Percentiles rank a stretch among this genome's conserved stretches.
Evolutionary conservation across 1,284 basidiomycete species (phyloP).

Genomic region (Heimioporus retisporus): DNA sequence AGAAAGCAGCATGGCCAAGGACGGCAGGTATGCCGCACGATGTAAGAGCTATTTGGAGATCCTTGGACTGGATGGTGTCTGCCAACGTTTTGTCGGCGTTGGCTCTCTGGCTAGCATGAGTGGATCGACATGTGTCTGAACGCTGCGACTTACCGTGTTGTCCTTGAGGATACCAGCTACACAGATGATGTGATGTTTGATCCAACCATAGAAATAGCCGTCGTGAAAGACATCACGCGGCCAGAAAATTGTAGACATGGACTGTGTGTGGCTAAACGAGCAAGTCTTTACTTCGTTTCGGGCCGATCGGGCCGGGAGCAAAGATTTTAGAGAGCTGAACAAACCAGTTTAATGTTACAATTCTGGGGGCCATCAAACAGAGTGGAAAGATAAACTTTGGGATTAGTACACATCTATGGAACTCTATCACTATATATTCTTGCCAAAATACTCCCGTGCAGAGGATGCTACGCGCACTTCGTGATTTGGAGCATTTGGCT

Average conservation of each 20-base stretch:
- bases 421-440: conserved; percentile 20
- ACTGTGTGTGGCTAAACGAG: conserved; percentile 1
- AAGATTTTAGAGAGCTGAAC: no score
- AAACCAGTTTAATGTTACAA: no score
- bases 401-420: neutral
- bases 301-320: conserved; percentile 26
- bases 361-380: no score
- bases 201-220: conserved; percentile 69
- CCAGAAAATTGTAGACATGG: conserved; percentile 64
- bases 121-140: neutral
- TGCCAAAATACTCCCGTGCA: conserved; percentile 44
- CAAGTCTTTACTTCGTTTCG: conserved; percentile 1
- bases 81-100: conserved; percentile 32
- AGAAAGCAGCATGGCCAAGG: conserved; percentile 38
- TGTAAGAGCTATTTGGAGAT: conserved; percentile 10
- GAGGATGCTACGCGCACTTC: conserved; percentile 28
- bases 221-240: conserved; percentile 54
- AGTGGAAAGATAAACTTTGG: no score
- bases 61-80: conserved; percentile 18
- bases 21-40: conserved; percentile 38
- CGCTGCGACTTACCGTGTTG: conserved; percentile 42
- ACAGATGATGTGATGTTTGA: conserved; percentile 48
- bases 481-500: conserved; percentile 58
- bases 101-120: conserved; percentile 25
- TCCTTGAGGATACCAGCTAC: conserved; percentile 60